A percentile compares a stretch with the other conserved stretches of the same genome.
phyloP scores from a whole-genome alignment of 208 protist species.

The Crithidia brevicula region DNA sequence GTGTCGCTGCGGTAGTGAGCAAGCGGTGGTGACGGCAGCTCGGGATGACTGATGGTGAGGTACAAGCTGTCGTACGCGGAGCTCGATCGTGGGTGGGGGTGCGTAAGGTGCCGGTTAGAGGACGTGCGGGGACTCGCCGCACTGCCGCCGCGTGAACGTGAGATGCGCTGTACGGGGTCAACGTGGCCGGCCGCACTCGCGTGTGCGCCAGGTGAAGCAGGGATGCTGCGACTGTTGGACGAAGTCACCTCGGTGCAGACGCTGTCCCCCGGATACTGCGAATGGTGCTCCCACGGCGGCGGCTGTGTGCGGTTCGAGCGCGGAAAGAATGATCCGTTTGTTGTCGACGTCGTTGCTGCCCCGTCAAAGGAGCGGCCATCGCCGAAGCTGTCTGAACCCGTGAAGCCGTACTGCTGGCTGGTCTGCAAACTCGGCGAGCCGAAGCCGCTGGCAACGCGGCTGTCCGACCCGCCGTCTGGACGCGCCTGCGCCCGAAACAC shows the following conservation, averaged over 20 bases:
- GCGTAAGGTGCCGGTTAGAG: neutral
- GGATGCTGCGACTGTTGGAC: constrained; percentile 5
- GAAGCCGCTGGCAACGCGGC: constrained; percentile 7
- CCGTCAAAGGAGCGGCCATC: neutral
- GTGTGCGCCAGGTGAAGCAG: neutral
- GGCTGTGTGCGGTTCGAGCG: constrained; percentile 9
- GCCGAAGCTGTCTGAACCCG: constrained; percentile 8
- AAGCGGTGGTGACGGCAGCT: neutral
- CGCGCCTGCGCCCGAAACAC: neutral
- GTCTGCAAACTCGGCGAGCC: neutral
- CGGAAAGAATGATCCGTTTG: neutral
- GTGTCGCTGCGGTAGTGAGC: constrained; percentile 7
- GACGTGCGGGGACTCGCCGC: neutral
- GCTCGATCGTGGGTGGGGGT: neutral
- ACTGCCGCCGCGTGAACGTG: neutral
- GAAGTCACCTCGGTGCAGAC: neutral
- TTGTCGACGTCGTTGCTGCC: neutral
- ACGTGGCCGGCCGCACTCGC: neutral
- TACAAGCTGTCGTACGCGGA: constrained; percentile 11
- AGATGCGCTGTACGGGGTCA: constrained; percentile 5
- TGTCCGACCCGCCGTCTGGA: neutral
- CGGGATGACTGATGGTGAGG: neutral
- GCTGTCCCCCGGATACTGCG: constrained; percentile 3
- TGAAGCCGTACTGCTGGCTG: constrained; percentile 7
- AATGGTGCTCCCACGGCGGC: constrained; percentile 7